phyloP scores from a whole-genome alignment of 257 asterid species.

The Ajuga chamaepitys region DNA sequence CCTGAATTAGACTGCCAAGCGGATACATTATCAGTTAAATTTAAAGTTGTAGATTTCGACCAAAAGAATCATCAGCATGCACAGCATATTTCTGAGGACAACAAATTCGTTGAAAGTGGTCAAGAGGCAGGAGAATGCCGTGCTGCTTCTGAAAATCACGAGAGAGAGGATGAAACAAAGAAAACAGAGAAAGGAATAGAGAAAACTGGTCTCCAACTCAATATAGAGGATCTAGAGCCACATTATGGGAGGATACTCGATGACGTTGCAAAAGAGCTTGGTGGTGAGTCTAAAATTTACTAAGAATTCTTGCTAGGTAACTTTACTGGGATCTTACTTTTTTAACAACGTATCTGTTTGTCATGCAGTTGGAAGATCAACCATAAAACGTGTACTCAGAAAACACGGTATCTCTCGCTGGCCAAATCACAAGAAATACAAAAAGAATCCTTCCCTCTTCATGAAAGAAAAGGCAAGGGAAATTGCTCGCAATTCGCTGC shows the following conservation, averaged over 20 bases:
- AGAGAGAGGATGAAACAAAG: not conserved
- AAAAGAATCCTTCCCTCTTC: not conserved
- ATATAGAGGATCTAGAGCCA: conserved; percentile 6
- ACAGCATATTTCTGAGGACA: too few species aligned
- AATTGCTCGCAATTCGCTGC: not conserved
- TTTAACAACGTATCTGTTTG: too few species aligned
- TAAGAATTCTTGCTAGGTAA: too few species aligned
- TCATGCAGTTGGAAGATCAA: conserved; percentile 14
- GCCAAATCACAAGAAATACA: too few species aligned
- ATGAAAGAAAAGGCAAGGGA: too few species aligned
- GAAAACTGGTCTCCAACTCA: not conserved
- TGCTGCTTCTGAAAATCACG: too few species aligned
- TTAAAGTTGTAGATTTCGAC: not conserved
- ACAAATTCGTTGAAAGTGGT: too few species aligned
- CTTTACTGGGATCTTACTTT: too few species aligned
- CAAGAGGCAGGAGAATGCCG: not conserved
- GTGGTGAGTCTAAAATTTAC: too few species aligned
- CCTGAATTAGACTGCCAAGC: not conserved
- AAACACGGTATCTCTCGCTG: conserved; percentile 1
- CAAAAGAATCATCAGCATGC: too few species aligned
- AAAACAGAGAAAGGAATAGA: not conserved
- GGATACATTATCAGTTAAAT: not conserved
- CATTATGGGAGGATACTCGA: conserved; percentile 8
- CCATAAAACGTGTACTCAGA: conserved; percentile 19
- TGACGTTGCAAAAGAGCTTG: not conserved